A percentile compares a stretch with the other conserved stretches of the same genome.
phyloP scores from a whole-genome alignment of 1,284 basidiomycete species.

The Cutaneotrichosporon daszewskae region DNA sequence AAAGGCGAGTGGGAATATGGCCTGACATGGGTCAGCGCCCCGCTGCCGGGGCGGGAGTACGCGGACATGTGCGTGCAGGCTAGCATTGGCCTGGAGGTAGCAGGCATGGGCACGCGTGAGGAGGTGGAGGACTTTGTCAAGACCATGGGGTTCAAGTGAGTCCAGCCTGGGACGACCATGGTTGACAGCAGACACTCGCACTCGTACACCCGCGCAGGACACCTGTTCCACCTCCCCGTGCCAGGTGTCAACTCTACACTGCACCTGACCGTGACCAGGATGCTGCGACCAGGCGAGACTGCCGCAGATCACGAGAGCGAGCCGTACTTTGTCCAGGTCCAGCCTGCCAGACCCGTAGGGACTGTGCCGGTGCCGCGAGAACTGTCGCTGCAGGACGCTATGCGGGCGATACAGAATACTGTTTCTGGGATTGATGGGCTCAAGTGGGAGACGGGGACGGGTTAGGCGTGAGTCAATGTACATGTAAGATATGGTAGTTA shows the following conservation, averaged over 20 bases:
- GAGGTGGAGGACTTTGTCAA: conserved; percentile 36
- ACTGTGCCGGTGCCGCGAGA: conserved; percentile 25
- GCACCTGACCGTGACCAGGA: conserved; percentile 29
- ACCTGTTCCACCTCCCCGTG: conserved; percentile 37
- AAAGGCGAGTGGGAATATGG: conserved; percentile 15
- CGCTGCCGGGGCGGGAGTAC: conserved; percentile 34
- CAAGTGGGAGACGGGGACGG: too few relatives aligned
- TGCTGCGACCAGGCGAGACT: conserved; percentile 10
- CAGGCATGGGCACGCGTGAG: conserved; percentile 13
- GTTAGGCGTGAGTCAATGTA: not conserved
- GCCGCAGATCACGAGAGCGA: conserved; percentile 12
- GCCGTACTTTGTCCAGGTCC: conserved; percentile 36
- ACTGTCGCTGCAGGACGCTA: conserved; percentile 23
- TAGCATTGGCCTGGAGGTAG: conserved; percentile 28
- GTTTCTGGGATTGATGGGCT: too few relatives aligned
- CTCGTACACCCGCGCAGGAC: conserved; percentile 24
- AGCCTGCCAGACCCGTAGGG: conserved; percentile 30
- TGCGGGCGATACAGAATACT: too few relatives aligned
- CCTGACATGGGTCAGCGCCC: conserved; percentile 29
- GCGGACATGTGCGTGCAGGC: conserved; percentile 32
- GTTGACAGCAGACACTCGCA: conserved; percentile 31
- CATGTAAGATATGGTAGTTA: too few relatives aligned
- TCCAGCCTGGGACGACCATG: conserved; percentile 1
- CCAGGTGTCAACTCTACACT: conserved; percentile 23
- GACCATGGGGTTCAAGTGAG: conserved; percentile 35